These are phyloP conservation scores for Cicer bijugum DNA, from an alignment of 306 rosid genomes.

Conservation along the genomic window DNA sequence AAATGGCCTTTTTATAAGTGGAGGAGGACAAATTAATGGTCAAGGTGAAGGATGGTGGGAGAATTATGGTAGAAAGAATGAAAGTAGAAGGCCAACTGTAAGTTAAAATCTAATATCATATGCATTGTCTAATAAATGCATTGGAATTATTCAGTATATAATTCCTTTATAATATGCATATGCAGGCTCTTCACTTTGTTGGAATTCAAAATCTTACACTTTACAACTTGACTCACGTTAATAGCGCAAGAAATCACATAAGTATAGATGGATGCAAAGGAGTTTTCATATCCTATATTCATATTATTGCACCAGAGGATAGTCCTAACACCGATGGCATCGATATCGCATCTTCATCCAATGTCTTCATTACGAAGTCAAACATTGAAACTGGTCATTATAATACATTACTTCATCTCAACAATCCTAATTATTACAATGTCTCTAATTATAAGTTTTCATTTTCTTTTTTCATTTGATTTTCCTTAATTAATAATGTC, in stretches of 20 bases:
- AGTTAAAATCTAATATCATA: background rate
- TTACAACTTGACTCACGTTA: background rate
- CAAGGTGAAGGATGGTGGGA: conserved; percentile 65
- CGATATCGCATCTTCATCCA: conserved; percentile 20
- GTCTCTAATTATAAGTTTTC: too few relatives aligned
- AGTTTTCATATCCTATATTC: conserved; percentile 13
- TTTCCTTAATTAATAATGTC: too few relatives aligned
- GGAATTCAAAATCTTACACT: conserved; percentile 42
- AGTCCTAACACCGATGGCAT: conserved; percentile 42
- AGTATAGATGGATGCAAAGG: conserved; percentile 35
- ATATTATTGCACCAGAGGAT: conserved; percentile 47
- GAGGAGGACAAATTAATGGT: conserved; percentile 55
- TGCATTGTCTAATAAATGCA: too few relatives aligned
- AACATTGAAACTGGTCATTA: too few relatives aligned
- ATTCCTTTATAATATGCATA: background rate
- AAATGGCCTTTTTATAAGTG: conserved; percentile 41
- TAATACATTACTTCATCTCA: too few relatives aligned
- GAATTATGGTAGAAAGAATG: background rate
- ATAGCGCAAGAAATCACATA: conserved; percentile 53
- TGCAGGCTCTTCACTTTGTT: conserved; percentile 47
- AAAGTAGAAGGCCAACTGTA: conserved; percentile 36
- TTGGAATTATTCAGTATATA: background rate
- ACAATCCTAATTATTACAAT: too few relatives aligned
- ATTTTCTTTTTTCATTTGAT: too few relatives aligned
- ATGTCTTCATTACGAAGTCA: too few relatives aligned